Evolutionary conservation across 139 green algal genomes (phyloP).

Genomic region (Choricystis sp.): DNA sequence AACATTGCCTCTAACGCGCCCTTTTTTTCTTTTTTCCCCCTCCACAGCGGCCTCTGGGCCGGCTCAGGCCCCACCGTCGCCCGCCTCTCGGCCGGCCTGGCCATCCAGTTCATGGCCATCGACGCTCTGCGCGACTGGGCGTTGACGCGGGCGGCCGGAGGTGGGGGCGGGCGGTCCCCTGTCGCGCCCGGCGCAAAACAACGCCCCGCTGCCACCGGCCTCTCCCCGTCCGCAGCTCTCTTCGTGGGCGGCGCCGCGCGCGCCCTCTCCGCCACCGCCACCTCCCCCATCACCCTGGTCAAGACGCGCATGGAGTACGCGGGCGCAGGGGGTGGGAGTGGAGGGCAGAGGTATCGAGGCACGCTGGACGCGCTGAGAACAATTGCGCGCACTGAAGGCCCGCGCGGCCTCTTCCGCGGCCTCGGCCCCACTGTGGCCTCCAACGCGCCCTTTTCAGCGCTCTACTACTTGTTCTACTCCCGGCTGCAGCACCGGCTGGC

Average conservation of each 20-base stretch:
- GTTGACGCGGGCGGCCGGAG: slow-evolving; percentile 14
- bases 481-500: slow-evolving; percentile 7
- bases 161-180: not conserved
- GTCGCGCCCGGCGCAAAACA: not conserved
- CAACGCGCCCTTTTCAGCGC: slow-evolving; percentile 79
- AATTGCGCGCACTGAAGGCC: slow-evolving; percentile 38
- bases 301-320: slow-evolving; percentile 94
- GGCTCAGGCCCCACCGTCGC: slow-evolving; percentile 55
- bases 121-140: not conserved
- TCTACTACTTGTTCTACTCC: slow-evolving; percentile 93
- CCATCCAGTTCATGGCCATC: slow-evolving; percentile 51
- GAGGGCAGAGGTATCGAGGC: slow-evolving; percentile 22
- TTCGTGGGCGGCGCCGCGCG: slow-evolving; percentile 39
- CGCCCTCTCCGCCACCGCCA: slow-evolving; percentile 45
- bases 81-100: slow-evolving; percentile 49
- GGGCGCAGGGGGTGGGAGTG: not conserved
- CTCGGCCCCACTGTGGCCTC: slow-evolving; percentile 62
- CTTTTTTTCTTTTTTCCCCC: not conserved
- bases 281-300: slow-evolving; percentile 81
- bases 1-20: no score
- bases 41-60: slow-evolving; percentile 38
- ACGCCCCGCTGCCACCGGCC: not conserved
- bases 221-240: slow-evolving; percentile 1
- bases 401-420: slow-evolving; percentile 46
- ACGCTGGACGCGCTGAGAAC: slow-evolving; percentile 38